Base-by-base conservation (phyloP, 495 filamentous ascomycete species). In the Annulohypoxylon bovei region DNA sequence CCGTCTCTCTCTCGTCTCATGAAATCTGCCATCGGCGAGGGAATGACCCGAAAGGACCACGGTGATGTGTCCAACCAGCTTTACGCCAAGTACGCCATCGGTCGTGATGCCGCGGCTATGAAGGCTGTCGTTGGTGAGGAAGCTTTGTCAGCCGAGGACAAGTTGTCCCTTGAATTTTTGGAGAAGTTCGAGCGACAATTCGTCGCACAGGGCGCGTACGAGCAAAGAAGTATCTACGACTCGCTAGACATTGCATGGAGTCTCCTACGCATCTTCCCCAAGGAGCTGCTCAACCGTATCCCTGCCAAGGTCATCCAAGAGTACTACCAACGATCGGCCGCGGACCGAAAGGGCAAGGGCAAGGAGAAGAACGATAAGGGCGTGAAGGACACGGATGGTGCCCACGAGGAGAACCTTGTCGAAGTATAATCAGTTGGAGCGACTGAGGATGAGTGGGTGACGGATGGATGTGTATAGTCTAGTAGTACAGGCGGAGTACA, bases 91-190 rank as follows among this genome's bases (percentile, higher is more conserved):
- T 99, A 99, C 80, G 95, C 95, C 79, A 98, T 99, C 76, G 95
- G 95, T 77, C 93, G 93, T 84, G 95, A 99, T 77, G 95, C 95
- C 37, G 96, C 95, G 42, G 90, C 93, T 79, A 99, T 99, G 95
- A 99, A 99, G 84, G 95, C 95, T 57, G 95, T 99, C 77, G 96
- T 99, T 64, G 95, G 95, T 78, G 95, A 99, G 80, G 95, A 99
- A 78, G 95, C 95, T 37, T 83, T 99, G 58, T 95, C 92, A 23
- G 86, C 92, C 49, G 95, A 99, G 84, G 95, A 99, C 83, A 98
- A 97, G 84, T 88, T 98, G 49, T 97, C 93, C 12, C 87, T 99
- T 8, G 95, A 99, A 80, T 99, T 99, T 86, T 84, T 99, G 65
- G 96, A 98, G 70, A 97, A 97, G 78, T 99, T 99, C 80, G 95